phyloP scores from a whole-genome alignment of 768 basidiomycete species.

The Zangia roseola region DNA sequence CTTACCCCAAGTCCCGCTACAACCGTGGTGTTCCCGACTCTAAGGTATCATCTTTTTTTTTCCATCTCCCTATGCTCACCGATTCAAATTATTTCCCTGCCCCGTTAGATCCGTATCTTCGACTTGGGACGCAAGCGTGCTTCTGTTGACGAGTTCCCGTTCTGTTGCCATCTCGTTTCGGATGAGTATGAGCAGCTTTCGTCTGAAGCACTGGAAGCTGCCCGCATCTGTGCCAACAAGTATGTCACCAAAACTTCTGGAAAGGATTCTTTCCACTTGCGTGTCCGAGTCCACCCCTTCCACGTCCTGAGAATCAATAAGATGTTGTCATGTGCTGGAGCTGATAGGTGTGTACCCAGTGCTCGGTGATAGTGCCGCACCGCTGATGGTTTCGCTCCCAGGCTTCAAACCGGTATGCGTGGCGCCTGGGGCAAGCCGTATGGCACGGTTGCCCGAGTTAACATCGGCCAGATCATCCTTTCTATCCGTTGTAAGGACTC shows the following conservation, averaged over 20 bases:
- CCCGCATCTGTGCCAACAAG: slow-evolving; percentile 99
- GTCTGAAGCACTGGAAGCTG: slow-evolving; percentile 94
- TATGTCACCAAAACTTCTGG: slow-evolving; percentile 97
- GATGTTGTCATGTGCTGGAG: slow-evolving; percentile 99
- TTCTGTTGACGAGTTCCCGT: slow-evolving; percentile 96
- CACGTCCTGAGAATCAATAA: slow-evolving; percentile 99
- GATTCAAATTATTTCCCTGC: not conserved
- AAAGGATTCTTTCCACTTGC: slow-evolving; percentile 98
- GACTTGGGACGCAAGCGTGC: slow-evolving; percentile 96
- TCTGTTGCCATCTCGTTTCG: slow-evolving; percentile 94
- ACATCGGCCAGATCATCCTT: slow-evolving; percentile 95
- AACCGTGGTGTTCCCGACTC: slow-evolving; percentile 98
- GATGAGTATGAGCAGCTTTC: slow-evolving; percentile 98
- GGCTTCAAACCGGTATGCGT: slow-evolving; percentile 97
- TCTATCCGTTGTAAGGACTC: slow-evolving; percentile 89
- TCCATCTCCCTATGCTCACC: not conserved
- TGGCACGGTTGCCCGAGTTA: slow-evolving; percentile 91
- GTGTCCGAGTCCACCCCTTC: slow-evolving; percentile 97
- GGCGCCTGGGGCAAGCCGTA: slow-evolving; percentile 99
- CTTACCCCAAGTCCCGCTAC: slow-evolving; percentile 92
- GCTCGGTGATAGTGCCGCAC: too few species aligned
- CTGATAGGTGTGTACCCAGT: slow-evolving; percentile 70
- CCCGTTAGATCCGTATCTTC: slow-evolving; percentile 87
- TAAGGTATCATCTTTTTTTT: slow-evolving; percentile 52
- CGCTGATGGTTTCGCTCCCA: slow-evolving; percentile 22